Evolutionary conservation across 495 filamentous ascomycete species (phyloP).

Genomic region (Penicillium pulvis): DNA sequence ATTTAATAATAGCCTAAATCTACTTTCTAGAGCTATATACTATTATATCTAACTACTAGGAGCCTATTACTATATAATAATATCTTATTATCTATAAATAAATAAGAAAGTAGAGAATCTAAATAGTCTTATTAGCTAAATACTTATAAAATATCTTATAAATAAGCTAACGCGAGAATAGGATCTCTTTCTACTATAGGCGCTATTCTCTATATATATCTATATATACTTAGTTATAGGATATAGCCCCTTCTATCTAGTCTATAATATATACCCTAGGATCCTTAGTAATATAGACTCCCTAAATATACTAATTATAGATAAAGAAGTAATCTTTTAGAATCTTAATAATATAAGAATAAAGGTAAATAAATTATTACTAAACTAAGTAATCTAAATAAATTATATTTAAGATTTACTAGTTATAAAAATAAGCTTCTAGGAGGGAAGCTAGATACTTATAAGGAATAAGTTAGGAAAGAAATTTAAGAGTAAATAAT

Average conservation of each 20-base stretch:
- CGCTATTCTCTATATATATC: background rate
- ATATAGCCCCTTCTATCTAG: background rate
- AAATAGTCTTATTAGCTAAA: background rate
- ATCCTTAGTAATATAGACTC: background rate
- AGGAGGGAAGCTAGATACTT: background rate
- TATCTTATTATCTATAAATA: background rate
- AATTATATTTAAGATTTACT: background rate
- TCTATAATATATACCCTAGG: background rate
- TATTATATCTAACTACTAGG: background rate
- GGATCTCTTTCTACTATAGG: background rate
- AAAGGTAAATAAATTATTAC: background rate
- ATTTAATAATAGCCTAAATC: background rate
- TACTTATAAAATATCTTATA: constrained; percentile 1
- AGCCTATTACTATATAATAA: background rate
- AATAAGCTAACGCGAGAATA: background rate
- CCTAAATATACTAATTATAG: background rate
- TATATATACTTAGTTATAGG: too few relatives aligned
- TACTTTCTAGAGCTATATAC: background rate
- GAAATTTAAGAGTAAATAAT: background rate
- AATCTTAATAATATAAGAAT: background rate
- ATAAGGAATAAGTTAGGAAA: background rate
- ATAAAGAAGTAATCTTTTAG: background rate
- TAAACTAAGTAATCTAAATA: background rate
- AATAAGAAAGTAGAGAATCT: background rate
- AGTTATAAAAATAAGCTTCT: background rate